Base-by-base conservation (phyloP, 768 basidiomycete genomes). In the Pleurotus pulmonarius region DNA sequence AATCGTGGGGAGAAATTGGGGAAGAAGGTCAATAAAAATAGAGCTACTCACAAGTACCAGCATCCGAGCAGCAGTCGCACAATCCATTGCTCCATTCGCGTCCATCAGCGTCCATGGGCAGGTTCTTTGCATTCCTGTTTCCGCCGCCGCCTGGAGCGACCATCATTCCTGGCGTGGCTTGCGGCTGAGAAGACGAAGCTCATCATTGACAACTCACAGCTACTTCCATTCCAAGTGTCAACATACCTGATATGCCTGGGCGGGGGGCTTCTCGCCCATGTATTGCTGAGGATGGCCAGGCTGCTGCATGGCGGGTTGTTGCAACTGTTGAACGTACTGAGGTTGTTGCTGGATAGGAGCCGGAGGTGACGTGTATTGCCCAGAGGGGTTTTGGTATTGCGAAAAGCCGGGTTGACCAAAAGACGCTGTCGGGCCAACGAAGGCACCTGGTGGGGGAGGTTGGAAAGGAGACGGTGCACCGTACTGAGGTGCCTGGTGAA, bases 61-160 rank as follows among this genome's bases (percentile, higher is more conserved):
- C 40, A 44, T 65, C 66, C 44, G 56, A 56, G 45, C 46, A 64
- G 48, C 63, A 69, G 44, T 58, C 63, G 52, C 54, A 69, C 12
- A 70, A 29, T 3, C 59, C 69, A 54, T 61, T 46, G 39, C 67
- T 71, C 70, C 67, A 71, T 49, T 65, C 65, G 52, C 70, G 60
- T 25, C 68, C 69, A 5, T 62, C 49, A n/a, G 46, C 49, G 6
- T 57, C 63, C 12, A 65, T 37, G 11, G 65, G 60, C 15, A 69
- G 58, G 49, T 67, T 67, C 47, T 66, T 69, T 13, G 59, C 65
- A 41, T 67, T 69, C 55, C 60, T 58, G 55, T 69, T 69, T 7
- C 56, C 56, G 13, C 59, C 59, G 5, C 59, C 58, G 13, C 63
- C 64, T 20, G 43, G 56, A 9, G 49, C 7, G 22, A 59, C 57